Evolutionary conservation across 768 basidiomycete genomes (phyloP).

Genomic region (Naganishia friedmannii): DNA sequence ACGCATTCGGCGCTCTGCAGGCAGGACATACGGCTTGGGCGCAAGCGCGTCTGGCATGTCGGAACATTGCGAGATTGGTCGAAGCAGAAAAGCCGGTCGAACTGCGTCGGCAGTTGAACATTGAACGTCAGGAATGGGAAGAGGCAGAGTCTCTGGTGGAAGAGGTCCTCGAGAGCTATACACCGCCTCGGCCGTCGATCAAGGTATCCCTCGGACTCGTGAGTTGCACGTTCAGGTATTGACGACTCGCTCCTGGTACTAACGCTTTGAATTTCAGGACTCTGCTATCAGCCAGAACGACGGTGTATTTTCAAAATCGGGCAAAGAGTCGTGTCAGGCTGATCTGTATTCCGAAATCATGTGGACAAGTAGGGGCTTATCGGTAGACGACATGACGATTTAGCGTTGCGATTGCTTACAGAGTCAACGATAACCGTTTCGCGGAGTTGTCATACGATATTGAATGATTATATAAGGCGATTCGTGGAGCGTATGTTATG

Average conservation of each 20-base stretch:
- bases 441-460: no score
- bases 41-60: slow-evolving; percentile 47
- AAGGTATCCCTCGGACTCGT: slow-evolving; percentile 31
- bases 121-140: slow-evolving; percentile 24
- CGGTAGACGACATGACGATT: slow-evolving; percentile 17
- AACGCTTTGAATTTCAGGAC: slow-evolving; percentile 9
- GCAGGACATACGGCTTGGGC: slow-evolving; percentile 52
- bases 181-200: slow-evolving; percentile 21
- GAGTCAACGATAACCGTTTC: no score
- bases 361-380: slow-evolving; percentile 25
- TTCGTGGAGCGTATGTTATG: no score
- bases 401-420: no score
- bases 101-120: slow-evolving; percentile 28
- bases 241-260: not conserved
- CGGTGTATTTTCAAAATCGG: slow-evolving; percentile 2
- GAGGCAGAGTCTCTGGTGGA: not conserved
- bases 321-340: slow-evolving; percentile 6
- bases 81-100: slow-evolving; percentile 28
- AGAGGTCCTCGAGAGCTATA: slow-evolving; percentile 20
- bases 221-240: not conserved
- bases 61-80: slow-evolving; percentile 42
- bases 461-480: no score
- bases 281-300: slow-evolving; percentile 16
- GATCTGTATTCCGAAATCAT: slow-evolving; percentile 28
- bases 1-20: slow-evolving; percentile 45